These are phyloP conservation scores for Bonia amplexicaulis DNA, from an alignment of 176 grass and related monocot species.

Conservation along the genomic window DNA sequence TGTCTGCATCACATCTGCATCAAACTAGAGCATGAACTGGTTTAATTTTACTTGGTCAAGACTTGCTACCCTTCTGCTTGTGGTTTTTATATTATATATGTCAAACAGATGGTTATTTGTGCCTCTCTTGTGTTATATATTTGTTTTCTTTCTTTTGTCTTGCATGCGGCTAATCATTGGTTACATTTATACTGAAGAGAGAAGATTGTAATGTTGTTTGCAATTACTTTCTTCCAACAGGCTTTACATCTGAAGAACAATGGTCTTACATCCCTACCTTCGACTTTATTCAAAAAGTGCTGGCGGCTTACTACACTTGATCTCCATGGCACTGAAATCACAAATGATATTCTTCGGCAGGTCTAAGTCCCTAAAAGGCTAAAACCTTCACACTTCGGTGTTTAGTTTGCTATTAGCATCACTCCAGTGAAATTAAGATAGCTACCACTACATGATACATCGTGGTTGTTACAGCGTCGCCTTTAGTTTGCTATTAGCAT, in stretches of 20 bases:
- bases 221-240: conserved; percentile 38
- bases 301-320: conserved; percentile 69
- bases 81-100: neutral
- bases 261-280: conserved; percentile 66
- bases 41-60: conserved; percentile 1
- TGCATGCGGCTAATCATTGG: neutral
- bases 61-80: neutral
- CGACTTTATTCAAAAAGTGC: conserved; percentile 67
- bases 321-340: conserved; percentile 94
- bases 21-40: neutral
- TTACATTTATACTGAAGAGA: neutral
- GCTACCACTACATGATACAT: neutral
- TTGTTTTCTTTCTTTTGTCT: neutral
- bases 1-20: neutral
- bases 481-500: too few species aligned
- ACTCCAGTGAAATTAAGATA: neutral
- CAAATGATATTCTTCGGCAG: conserved; percentile 87
- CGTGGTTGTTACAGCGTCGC: too few species aligned
- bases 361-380: conserved; percentile 27
- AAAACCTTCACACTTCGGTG: neutral
- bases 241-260: conserved; percentile 79
- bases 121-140: neutral
- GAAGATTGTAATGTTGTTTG: neutral
- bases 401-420: neutral
- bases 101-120: neutral